Evolutionary conservation across 768 basidiomycete species (phyloP).

Genomic region (Chalciporus sphaerocephalus): DNA sequence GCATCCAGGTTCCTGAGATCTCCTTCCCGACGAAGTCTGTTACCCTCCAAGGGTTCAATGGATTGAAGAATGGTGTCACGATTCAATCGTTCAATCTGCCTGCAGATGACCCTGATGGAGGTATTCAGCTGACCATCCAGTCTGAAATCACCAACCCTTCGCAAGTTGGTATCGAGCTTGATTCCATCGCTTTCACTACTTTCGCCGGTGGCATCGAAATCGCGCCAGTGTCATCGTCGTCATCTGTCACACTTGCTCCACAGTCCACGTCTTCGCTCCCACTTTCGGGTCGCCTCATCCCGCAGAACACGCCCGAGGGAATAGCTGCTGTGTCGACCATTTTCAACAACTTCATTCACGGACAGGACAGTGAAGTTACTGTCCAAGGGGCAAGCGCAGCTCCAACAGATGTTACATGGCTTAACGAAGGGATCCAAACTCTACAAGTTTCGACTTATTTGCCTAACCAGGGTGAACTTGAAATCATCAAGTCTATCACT

Average conservation of each 20-base stretch:
- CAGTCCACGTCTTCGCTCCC: slow-evolving; percentile 47
- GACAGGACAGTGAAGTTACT: slow-evolving; percentile 53
- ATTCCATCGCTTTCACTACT: slow-evolving; percentile 57
- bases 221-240: slow-evolving; percentile 51
- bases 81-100: slow-evolving; percentile 70
- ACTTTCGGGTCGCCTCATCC: slow-evolving; percentile 60
- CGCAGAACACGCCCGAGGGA: slow-evolving; percentile 49
- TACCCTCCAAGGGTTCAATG: slow-evolving; percentile 66
- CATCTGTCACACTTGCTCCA: slow-evolving; percentile 52
- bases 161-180: slow-evolving; percentile 67
- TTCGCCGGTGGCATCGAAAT: slow-evolving; percentile 51
- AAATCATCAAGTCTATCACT: slow-evolving; percentile 60
- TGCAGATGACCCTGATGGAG: slow-evolving; percentile 64
- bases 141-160: slow-evolving; percentile 63
- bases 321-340: slow-evolving; percentile 56
- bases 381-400: slow-evolving; percentile 60
- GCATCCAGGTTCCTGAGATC: slow-evolving; percentile 56
- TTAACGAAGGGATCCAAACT: slow-evolving; percentile 65
- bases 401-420: slow-evolving; percentile 59
- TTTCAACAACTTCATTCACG: slow-evolving; percentile 71
- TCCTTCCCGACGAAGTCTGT: slow-evolving; percentile 52
- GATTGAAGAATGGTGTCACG: slow-evolving; percentile 55
- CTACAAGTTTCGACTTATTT: slow-evolving; percentile 56
- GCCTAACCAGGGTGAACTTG: slow-evolving; percentile 56
- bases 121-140: slow-evolving; percentile 62